These are phyloP conservation scores for Ottelia alismoides DNA, from an alignment of 106 monocot genomes.

Conservation along the genomic window DNA sequence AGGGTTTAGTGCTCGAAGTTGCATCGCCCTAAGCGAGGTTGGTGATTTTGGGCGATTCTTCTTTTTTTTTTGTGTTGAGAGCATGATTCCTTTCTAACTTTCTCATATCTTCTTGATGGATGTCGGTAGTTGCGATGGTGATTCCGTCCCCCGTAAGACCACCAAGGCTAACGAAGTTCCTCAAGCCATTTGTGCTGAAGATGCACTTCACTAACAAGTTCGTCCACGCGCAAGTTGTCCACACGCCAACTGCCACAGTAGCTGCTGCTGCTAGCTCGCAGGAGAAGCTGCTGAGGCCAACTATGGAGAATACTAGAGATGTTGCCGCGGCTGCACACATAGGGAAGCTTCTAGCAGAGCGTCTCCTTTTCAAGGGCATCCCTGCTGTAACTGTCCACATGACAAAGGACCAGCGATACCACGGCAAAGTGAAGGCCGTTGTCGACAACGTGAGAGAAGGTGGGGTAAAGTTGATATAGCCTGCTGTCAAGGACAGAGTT, in stretches of 20 bases:
- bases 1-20: no score
- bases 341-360: slow-evolving; percentile 69
- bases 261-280: slow-evolving; percentile 80
- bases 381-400: slow-evolving; percentile 61
- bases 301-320: slow-evolving; percentile 65
- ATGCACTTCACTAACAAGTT: slow-evolving; percentile 87
- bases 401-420: slow-evolving; percentile 76
- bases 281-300: slow-evolving; percentile 63
- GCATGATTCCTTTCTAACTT: no score
- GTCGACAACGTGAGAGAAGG: slow-evolving; percentile 64
- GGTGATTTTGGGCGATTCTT: no score
- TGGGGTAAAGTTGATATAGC: slow-evolving; percentile 69
- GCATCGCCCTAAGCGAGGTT: no score
- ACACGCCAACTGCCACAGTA: slow-evolving; percentile 70
- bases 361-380: slow-evolving; percentile 56
- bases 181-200: slow-evolving; percentile 69
- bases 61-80: no score
- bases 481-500: no score
- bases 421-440: slow-evolving; percentile 83
- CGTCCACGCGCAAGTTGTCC: slow-evolving; percentile 65
- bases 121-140: no score
- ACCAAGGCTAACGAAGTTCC: slow-evolving; percentile 31
- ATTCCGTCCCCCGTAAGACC: slow-evolving; percentile 56
- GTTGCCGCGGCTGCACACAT: slow-evolving; percentile 78
- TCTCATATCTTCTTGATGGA: no score